Percentiles rank a stretch among this genome's conserved stretches.
Conservation (phyloP, 331 rosid species). For the Malus hybrid region DNA sequence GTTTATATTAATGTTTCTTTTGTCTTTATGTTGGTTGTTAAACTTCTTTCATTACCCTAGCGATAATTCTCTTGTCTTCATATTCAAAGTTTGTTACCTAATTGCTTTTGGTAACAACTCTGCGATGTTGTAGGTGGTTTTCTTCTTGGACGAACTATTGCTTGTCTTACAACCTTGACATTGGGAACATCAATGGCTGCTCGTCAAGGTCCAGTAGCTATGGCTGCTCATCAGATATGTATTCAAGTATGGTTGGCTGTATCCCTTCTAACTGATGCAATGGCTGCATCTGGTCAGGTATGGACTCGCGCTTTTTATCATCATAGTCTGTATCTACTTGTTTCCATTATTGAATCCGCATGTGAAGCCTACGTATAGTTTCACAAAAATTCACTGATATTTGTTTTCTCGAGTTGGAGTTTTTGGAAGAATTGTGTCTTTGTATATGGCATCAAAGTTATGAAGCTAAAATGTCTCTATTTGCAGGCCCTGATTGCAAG, state of each 20-base stretch:
- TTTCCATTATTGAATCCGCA: not conserved
- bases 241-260: slow-evolving; percentile 98
- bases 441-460: not conserved
- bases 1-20: not conserved
- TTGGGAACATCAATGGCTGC: slow-evolving; percentile 96
- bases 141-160: slow-evolving; percentile 87
- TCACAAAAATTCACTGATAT: not conserved
- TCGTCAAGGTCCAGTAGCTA: slow-evolving; percentile 89
- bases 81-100: not conserved
- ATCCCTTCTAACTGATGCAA: slow-evolving; percentile 87
- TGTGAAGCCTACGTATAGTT: not conserved
- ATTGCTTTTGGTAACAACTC: slow-evolving; percentile 10
- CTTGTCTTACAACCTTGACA: slow-evolving; percentile 78
- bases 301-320: slow-evolving; percentile 7
- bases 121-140: slow-evolving; percentile 67
- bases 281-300: slow-evolving; percentile 90
- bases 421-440: not conserved
- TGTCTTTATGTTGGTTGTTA: not conserved
- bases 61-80: not conserved
- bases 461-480: slow-evolving; percentile 3
- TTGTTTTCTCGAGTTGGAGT: not conserved
- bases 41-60: not conserved
- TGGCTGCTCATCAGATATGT: slow-evolving; percentile 99
- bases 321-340: not conserved
- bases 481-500: slow-evolving; percentile 84